Evolutionary conservation across 345 rosid species (phyloP).

Genomic region (Syzygium aqueum): DNA sequence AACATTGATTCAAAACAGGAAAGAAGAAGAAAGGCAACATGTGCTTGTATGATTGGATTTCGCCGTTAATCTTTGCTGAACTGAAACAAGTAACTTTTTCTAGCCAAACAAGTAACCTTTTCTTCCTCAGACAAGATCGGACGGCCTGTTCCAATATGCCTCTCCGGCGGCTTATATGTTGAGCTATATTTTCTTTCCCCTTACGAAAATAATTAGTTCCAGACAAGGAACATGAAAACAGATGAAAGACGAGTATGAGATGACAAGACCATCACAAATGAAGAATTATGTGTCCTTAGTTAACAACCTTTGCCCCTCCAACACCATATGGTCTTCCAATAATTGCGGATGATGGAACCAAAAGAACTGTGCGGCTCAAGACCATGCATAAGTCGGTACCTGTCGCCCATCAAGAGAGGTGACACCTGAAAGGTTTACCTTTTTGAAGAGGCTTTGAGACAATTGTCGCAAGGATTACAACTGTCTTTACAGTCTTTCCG

Average conservation of each 20-base stretch:
- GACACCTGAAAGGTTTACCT: background rate
- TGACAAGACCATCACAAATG: background rate
- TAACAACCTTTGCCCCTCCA: background rate
- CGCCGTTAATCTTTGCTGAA: too few relatives aligned
- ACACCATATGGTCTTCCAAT: background rate
- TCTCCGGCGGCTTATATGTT: background rate
- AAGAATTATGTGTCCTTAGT: background rate
- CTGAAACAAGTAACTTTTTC: too few relatives aligned
- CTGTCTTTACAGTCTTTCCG: conserved; percentile 48
- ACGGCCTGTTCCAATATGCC: background rate
- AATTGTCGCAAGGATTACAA: conserved; percentile 73
- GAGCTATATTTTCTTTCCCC: background rate
- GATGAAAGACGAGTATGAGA: background rate
- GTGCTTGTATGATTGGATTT: too few relatives aligned
- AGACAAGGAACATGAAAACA: background rate
- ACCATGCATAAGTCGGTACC: background rate
- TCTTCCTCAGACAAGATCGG: too few relatives aligned
- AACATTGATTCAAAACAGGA: background rate
- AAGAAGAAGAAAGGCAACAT: background rate
- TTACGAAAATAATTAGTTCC: background rate
- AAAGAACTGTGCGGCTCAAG: background rate
- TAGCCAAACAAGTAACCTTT: too few relatives aligned
- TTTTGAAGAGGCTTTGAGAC: conserved; percentile 40
- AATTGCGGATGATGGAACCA: background rate
- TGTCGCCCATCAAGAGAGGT: background rate